These are phyloP conservation scores for Thyridium curvatum DNA, from an alignment of 2,329 filamentous ascomycete species.

Conservation along the genomic window DNA sequence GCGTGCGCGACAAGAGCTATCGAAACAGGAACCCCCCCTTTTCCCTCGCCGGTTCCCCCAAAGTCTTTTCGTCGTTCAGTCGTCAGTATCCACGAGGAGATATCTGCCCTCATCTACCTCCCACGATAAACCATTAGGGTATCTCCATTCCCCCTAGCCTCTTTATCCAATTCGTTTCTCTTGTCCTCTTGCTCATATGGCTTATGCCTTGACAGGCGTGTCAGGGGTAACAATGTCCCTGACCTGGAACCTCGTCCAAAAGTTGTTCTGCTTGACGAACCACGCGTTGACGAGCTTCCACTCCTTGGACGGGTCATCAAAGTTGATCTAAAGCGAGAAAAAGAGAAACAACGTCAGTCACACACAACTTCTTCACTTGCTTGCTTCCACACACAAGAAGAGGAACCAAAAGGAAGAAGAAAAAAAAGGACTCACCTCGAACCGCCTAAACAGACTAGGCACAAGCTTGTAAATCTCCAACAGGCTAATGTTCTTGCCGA, in stretches of 20 bases:
- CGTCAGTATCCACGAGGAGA: too few relatives aligned
- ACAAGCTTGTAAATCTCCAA: slow-evolving; percentile 60
- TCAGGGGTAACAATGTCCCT: slow-evolving; percentile 35
- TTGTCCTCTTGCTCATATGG: not conserved
- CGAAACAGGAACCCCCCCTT: too few relatives aligned
- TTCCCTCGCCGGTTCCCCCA: too few relatives aligned
- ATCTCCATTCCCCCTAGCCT: too few relatives aligned
- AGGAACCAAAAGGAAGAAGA: too few relatives aligned
- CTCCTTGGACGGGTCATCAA: slow-evolving; percentile 46
- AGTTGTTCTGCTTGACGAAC: slow-evolving; percentile 57
- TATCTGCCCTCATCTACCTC: too few relatives aligned
- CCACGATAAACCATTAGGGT: too few relatives aligned
- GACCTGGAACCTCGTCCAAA: slow-evolving; percentile 36
- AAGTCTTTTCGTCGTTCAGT: too few relatives aligned
- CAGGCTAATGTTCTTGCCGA: slow-evolving; percentile 59
- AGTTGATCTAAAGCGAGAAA: slow-evolving; percentile 35
- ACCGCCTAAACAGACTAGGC: slow-evolving; percentile 54
- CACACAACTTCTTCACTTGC: not conserved
- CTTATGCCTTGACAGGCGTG: not conserved
- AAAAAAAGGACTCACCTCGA: slow-evolving; percentile 41
- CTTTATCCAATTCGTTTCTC: too few relatives aligned
- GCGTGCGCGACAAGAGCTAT: too few relatives aligned
- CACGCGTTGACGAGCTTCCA: slow-evolving; percentile 56
- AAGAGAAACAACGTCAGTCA: not conserved
- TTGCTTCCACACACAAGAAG: not conserved